phyloP scores from a whole-genome alignment of 805 yeast species.

The Tetrapisispora taiwanensis region DNA sequence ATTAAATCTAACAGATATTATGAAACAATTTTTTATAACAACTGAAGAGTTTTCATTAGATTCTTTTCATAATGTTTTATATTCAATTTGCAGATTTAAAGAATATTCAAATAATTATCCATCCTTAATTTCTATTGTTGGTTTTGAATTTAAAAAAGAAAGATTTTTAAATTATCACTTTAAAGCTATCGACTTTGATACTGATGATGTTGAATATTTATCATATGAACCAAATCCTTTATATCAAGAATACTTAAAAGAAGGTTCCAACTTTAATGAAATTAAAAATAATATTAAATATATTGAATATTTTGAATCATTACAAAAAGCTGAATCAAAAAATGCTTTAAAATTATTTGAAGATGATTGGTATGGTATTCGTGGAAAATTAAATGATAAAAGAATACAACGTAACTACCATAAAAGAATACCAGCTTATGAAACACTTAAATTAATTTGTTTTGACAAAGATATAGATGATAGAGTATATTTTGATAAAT shows the following conservation, averaged over 20 bases:
- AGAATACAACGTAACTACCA: slow-evolving; percentile 50
- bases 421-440: slow-evolving; percentile 33
- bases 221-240: slow-evolving; percentile 50
- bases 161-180: slow-evolving; percentile 52
- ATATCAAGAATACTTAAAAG: background rate
- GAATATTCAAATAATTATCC: slow-evolving; percentile 44
- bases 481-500: slow-evolving; percentile 11
- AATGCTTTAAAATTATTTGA: slow-evolving; percentile 47
- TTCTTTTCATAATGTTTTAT: slow-evolving; percentile 67
- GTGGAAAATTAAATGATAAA: slow-evolving; percentile 36
- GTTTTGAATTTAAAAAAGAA: slow-evolving; percentile 61
- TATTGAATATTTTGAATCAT: slow-evolving; percentile 36
- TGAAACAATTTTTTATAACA: slow-evolving; percentile 22
- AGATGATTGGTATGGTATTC: slow-evolving; percentile 49
- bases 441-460: slow-evolving; percentile 3
- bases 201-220: slow-evolving; percentile 35
- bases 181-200: slow-evolving; percentile 37
- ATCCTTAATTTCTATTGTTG: slow-evolving; percentile 42
- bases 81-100: slow-evolving; percentile 44
- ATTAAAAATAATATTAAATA: slow-evolving; percentile 3
- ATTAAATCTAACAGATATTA: slow-evolving; percentile 9
- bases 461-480: slow-evolving; percentile 12
- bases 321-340: slow-evolving; percentile 39
- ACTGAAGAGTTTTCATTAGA: slow-evolving; percentile 71
- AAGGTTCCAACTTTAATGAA: background rate